Conservation (phyloP, 106 monocot genomes). For the Allium cepa region DNA sequence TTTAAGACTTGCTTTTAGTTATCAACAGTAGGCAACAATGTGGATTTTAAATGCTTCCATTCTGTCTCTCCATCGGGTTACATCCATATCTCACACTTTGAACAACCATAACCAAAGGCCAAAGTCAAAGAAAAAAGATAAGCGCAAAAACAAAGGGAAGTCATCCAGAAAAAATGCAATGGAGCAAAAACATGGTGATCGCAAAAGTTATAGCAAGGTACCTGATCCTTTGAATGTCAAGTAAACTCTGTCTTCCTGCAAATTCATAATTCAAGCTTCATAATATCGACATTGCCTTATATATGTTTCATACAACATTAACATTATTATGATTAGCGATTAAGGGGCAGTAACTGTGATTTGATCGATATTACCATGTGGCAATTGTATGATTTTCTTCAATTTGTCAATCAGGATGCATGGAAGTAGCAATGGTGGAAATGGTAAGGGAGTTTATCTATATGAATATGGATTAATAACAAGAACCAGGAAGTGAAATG, state of each 20-base stretch:
- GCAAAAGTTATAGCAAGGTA: neutral
- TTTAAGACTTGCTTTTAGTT: no score
- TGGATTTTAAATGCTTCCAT: no score
- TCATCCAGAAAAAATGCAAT: conserved; percentile 11
- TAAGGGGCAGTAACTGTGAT: neutral
- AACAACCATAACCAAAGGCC: conserved; percentile 23
- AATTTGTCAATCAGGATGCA: conserved; percentile 8
- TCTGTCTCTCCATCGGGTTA: no score
- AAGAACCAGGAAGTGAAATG: conserved; percentile 36
- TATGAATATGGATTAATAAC: conserved; percentile 12
- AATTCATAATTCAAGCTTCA: no score
- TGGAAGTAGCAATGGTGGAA: neutral
- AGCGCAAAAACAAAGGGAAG: conserved; percentile 44
- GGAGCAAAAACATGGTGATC: conserved; percentile 19
- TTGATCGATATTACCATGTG: no score
- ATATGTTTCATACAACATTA: neutral
- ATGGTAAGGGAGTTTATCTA: neutral
- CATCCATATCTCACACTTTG: conserved; percentile 53
- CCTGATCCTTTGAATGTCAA: conserved; percentile 3
- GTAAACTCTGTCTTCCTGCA: neutral
- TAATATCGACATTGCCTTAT: neutral
- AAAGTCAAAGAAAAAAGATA: conserved; percentile 44
- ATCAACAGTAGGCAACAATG: no score
- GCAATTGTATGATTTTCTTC: no score
- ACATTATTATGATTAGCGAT: neutral